Evolutionary conservation across 2,329 filamentous ascomycete genomes (phyloP), one percentile per base, ranked within the genome.

Genomic region (Arthrobotrys musiformis): DNA sequence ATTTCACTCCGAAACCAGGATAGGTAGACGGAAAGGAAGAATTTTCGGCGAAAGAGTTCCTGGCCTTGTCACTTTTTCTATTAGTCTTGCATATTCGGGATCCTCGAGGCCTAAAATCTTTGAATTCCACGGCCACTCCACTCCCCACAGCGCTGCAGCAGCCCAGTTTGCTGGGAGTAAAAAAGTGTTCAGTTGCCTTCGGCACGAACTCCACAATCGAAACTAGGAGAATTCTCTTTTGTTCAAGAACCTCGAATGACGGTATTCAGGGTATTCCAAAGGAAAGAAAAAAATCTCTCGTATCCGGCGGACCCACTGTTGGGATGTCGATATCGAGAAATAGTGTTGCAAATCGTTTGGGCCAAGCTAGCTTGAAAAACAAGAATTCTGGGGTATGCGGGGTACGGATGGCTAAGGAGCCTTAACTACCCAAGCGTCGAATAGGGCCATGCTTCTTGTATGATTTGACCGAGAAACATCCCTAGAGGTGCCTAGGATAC

Each of bases 341-440:
- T 61, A 11, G 50, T 44, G 44, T 67, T 70, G 73, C 50, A 62
- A 15, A 77, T 70, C 73, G 70, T n/a, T n/a, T 48, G 33, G 15
- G 63, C 70, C 63, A 69, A 64, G 70, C 6, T 40, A 42, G 40
- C 52, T 1, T 40, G 8, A 35, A 76, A 76, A 76, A 70, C 72
- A 76, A 70, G 72, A 76, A 76, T 70, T 70, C 42, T 52, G 64
- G 66, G 30, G 58, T 69, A 66, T 76, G 70, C 56, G 70, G 70
- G 70, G 70, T 76, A 35, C 63, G 60, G 70, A 30, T 15, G 22
- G 44, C 33, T 30, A 64, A 56, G 46, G 44, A 64, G 48, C 56
- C 68, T 63, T 72, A 64, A 8, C 60, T 63, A 19, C 22, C 15
- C 35, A 17, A 42, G 50, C 37, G 19, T 54, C 67, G 67, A 61